phyloP scores from a whole-genome alignment of 352 stramenopile species.

The Globisporangium emineosum region DNA sequence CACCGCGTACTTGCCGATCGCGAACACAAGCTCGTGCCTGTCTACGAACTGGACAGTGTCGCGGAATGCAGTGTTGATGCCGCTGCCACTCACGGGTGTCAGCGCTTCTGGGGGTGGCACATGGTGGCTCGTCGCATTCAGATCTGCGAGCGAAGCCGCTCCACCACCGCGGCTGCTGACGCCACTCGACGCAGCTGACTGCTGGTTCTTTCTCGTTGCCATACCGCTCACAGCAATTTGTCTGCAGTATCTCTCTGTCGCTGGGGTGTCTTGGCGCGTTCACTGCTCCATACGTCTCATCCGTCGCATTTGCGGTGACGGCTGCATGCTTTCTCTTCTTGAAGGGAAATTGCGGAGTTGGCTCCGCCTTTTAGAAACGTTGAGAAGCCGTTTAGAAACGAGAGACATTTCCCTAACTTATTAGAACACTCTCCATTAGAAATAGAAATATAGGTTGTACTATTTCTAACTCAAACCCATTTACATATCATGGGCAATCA shows the following conservation, averaged over 20 bases:
- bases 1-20: slow-evolving; percentile 60
- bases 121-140: not conserved
- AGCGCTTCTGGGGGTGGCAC: slow-evolving; percentile 13
- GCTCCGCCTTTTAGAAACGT: not conserved
- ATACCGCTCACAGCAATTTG: not conserved
- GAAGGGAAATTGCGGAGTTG: not conserved
- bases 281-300: not conserved
- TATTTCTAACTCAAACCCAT: not conserved
- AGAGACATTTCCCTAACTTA: not conserved
- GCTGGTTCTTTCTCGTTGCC: not conserved
- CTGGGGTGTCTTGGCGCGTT: not conserved
- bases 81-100: slow-evolving; percentile 46
- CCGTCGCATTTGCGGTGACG: too few species aligned
- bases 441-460: not conserved
- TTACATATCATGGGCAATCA: too few species aligned
- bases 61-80: slow-evolving; percentile 44
- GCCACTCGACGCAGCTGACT: not conserved
- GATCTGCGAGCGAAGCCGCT: not conserved
- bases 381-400: not conserved
- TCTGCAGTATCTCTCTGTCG: not conserved
- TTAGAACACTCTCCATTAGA: not conserved
- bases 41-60: slow-evolving; percentile 56
- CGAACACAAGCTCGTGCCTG: slow-evolving; percentile 58
- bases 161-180: not conserved
- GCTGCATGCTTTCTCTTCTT: not conserved